Evolutionary conservation across 371 early-diverging fungal genomes (phyloP).

Genomic region (Mortierella polycephala): DNA sequence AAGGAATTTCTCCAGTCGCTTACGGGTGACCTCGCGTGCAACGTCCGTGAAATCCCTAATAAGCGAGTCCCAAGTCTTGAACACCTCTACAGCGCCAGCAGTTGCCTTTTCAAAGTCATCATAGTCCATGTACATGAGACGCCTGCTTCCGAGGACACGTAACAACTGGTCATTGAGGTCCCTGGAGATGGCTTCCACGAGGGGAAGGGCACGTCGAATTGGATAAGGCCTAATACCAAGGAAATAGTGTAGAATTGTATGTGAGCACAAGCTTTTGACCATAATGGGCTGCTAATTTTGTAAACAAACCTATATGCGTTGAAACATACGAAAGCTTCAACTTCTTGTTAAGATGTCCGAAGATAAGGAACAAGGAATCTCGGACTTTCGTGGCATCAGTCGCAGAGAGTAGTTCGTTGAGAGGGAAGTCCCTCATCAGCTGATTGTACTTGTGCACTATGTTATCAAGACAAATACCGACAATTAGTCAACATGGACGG

Average conservation of each 20-base stretch:
- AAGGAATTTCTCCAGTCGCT: constrained; percentile 92
- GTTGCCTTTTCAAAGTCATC: constrained; percentile 84
- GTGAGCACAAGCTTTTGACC: too few species aligned
- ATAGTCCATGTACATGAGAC: constrained; percentile 94
- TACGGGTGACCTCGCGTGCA: constrained; percentile 95
- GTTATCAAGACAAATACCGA: not conserved
- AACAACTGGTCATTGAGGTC: constrained; percentile 94
- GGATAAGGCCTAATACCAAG: constrained; percentile 83
- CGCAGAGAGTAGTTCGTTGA: constrained; percentile 94
- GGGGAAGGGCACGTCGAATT: constrained; percentile 89
- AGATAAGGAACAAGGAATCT: constrained; percentile 85
- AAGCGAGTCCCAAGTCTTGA: constrained; percentile 95
- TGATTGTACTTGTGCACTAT: constrained; percentile 94
- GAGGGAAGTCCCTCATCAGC: constrained; percentile 98
- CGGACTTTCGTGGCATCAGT: constrained; percentile 90
- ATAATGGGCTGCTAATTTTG: too few species aligned
- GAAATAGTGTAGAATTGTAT: not conserved
- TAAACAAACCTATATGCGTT: too few species aligned
- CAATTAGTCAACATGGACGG: too few species aligned
- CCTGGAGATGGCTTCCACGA: constrained; percentile 95
- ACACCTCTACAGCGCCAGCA: constrained; percentile 88
- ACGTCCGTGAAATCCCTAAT: constrained; percentile 95
- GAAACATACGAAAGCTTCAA: constrained; percentile 83
- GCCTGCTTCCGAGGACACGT: constrained; percentile 86
- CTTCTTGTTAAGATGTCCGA: constrained; percentile 97